phyloP scores from a whole-genome alignment of 1,284 basidiomycete species.

The Heliocybe sulcata region DNA sequence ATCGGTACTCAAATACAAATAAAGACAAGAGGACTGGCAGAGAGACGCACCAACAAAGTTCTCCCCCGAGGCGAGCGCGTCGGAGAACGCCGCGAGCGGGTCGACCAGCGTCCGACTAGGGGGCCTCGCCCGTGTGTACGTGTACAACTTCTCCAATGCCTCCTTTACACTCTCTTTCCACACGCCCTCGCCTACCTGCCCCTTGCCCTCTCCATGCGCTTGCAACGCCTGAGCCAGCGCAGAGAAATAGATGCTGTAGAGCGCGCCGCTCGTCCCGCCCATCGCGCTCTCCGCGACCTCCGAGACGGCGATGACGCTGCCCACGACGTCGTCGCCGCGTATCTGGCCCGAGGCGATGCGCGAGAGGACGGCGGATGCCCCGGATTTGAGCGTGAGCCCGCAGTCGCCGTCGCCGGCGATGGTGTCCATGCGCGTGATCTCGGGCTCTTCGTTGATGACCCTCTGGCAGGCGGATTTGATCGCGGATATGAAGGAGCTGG shows the following conservation, averaged over 20 bases:
- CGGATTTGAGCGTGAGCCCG: slow-evolving; percentile 79
- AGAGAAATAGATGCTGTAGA: slow-evolving; percentile 90
- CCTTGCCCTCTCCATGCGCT: no score
- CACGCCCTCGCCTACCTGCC: no score
- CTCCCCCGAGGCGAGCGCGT: slow-evolving; percentile 37
- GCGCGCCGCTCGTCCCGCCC: slow-evolving; percentile 89
- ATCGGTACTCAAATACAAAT: no score
- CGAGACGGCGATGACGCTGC: slow-evolving; percentile 62
- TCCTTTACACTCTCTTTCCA: no score
- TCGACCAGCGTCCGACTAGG: slow-evolving; percentile 91
- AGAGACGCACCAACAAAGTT: no score
- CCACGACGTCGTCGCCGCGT: slow-evolving; percentile 54
- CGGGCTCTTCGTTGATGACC: slow-evolving; percentile 74
- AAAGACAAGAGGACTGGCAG: no score
- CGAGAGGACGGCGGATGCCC: slow-evolving; percentile 49
- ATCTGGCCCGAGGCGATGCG: slow-evolving; percentile 43
- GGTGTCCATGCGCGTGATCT: slow-evolving; percentile 86
- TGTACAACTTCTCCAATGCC: slow-evolving; percentile 76
- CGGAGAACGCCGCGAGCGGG: slow-evolving; percentile 81
- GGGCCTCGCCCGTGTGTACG: slow-evolving; percentile 83
- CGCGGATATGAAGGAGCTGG: slow-evolving; percentile 42
- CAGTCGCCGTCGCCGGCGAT: slow-evolving; percentile 75
- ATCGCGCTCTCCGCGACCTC: slow-evolving; percentile 78
- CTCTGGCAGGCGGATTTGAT: slow-evolving; percentile 64
- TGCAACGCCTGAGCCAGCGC: slow-evolving; percentile 76